Evolutionary conservation across 108 stramenopile species (phyloP), one percentile per base, ranked within the genome.

Genomic region (Mediolabrus comicus): DNA sequence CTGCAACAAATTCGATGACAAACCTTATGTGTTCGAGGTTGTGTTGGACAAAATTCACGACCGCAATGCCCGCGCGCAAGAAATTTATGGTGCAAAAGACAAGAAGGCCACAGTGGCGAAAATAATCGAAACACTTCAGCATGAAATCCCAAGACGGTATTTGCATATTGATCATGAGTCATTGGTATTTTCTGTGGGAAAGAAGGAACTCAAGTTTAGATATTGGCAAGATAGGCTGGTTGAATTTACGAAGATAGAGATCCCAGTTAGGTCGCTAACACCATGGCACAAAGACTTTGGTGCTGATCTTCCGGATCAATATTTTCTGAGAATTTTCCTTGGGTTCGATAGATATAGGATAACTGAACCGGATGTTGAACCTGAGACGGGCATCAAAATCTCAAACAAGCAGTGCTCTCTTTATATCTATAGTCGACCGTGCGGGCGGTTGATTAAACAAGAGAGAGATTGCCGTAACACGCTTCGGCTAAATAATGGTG

Each of bases 151-250:
- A 0, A 32, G 30, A 5, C 43, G 61, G 10, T 88, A 88, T 56
- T 36, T 88, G n/a, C 83, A 88, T 55, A 67, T 88, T 11, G 41
- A 43, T n/a, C 79, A 75, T 29, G 32, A 33, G 4, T 31, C 35
- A 30, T 51, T 86, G 10, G 52, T 75, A 35, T 53, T 88, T 24
- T 16, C 8, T n/a, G 71, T 88, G 9, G 54, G 53, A 3, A 53
- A 65, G 5, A 34, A 81, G 6, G 28, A 39, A 11, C 59, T 84
- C 19, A 36, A 55, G 13, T 75, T 77, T 39, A n/a, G 34, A 11
- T 83, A 79, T 34, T 88, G 87, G 85, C 75, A 79, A 24, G 76
- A 62, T 0, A 56, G 83, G 7, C 36, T 88, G 24, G 81, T 75
- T 7, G 83, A 86, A 29, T 49, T 88, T 30, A 75, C 82, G 11